These are phyloP conservation scores for Pichia sp. DNA, from an alignment of 1,139 yeast species.

Conservation along the genomic window DNA sequence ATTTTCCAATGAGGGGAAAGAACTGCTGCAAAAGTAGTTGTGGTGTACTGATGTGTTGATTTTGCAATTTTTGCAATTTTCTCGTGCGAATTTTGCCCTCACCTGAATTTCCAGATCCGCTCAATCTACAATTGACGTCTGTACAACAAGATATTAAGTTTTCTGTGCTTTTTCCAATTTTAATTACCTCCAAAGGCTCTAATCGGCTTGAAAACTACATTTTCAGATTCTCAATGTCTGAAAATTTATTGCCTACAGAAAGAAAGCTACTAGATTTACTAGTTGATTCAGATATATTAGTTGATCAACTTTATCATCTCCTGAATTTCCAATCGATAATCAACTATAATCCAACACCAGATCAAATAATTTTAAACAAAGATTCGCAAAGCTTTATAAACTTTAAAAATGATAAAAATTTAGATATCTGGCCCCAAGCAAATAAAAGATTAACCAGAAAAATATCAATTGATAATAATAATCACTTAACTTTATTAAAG, in stretches of 20 bases:
- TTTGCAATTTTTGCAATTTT: too few species aligned
- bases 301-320: slow-evolving; percentile 41
- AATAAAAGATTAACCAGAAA: slow-evolving; percentile 19
- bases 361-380: slow-evolving; percentile 14
- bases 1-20: too few species aligned
- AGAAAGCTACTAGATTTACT: slow-evolving; percentile 8
- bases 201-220: slow-evolving; percentile 5
- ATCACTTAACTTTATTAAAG: slow-evolving; percentile 2
- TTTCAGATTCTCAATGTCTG: slow-evolving; percentile 7
- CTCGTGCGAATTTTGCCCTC: too few species aligned
- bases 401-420: slow-evolving; percentile 30
- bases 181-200: slow-evolving; percentile 1
- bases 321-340: slow-evolving; percentile 45
- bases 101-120: too few species aligned
- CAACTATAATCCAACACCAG: slow-evolving; percentile 48
- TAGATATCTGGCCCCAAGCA: slow-evolving; percentile 31
- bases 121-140: too few species aligned
- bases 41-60: too few species aligned
- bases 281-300: slow-evolving; percentile 24
- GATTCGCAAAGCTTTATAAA: slow-evolving; percentile 33
- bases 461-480: slow-evolving; percentile 1
- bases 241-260: slow-evolving; percentile 10
- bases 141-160: background rate
- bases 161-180: background rate
- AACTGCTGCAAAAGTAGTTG: too few species aligned